Evolutionary conservation across 768 basidiomycete species (phyloP).

Genomic region (Cyathus striatus): DNA sequence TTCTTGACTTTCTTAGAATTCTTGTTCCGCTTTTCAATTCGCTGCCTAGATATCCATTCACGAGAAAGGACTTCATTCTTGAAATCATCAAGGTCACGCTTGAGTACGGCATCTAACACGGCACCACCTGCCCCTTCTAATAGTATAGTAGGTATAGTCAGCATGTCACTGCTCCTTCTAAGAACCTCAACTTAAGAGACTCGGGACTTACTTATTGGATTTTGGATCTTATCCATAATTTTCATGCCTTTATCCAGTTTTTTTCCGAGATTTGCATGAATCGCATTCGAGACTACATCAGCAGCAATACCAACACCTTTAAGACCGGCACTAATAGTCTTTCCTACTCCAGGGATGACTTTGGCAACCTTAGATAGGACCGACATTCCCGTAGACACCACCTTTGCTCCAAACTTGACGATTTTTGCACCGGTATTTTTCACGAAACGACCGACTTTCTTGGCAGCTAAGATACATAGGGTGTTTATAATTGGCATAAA

Average conservation of each 20-base stretch:
- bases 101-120: background rate
- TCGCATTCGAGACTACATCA: background rate
- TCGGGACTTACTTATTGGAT: too few relatives aligned
- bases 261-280: background rate
- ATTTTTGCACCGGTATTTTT: background rate
- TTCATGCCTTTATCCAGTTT: background rate
- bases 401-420: background rate
- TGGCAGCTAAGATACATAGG: background rate
- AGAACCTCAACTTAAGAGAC: background rate
- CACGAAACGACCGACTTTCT: background rate
- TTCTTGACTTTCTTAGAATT: too few relatives aligned
- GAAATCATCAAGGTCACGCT: background rate
- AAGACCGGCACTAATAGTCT: background rate
- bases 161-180: background rate
- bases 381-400: background rate
- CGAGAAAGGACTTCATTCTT: too few relatives aligned
- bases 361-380: background rate
- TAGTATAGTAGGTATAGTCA: background rate
- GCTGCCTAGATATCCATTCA: background rate
- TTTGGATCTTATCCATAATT: background rate
- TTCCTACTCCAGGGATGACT: slow-evolving; percentile 1
- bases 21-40: too few relatives aligned
- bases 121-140: background rate
- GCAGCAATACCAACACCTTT: background rate
- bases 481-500: background rate